These are phyloP conservation scores for Sarocladium strictum DNA, from an alignment of 2,329 filamentous ascomycete species.

Conservation along the genomic window DNA sequence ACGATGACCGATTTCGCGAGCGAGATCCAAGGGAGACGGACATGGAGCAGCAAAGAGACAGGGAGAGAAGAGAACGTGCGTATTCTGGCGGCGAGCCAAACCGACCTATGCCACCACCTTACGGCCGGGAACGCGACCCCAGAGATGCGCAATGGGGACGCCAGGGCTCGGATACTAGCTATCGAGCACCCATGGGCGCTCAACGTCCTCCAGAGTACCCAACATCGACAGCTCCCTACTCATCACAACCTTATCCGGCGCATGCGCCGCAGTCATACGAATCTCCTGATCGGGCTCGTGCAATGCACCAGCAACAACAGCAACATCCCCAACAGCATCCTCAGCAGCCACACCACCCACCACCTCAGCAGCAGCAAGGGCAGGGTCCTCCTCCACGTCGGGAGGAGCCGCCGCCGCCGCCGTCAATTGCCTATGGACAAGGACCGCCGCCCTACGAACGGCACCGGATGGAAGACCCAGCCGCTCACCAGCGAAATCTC, in stretches of 20 bases:
- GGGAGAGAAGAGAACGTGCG: slow-evolving; percentile 39
- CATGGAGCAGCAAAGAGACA: slow-evolving; percentile 33
- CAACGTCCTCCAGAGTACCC: slow-evolving; percentile 43
- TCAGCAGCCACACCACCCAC: slow-evolving; percentile 12
- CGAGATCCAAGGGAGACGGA: slow-evolving; percentile 42
- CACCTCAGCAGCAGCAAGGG: slow-evolving; percentile 22
- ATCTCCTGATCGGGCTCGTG: slow-evolving; percentile 40
- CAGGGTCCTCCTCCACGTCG: slow-evolving; percentile 34
- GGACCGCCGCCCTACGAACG: slow-evolving; percentile 34
- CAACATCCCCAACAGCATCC: slow-evolving; percentile 28
- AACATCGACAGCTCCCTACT: slow-evolving; percentile 32
- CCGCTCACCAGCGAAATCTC: slow-evolving; percentile 58
- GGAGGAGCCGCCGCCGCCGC: slow-evolving; percentile 42
- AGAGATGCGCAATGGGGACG: slow-evolving; percentile 29
- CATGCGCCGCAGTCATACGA: slow-evolving; percentile 34
- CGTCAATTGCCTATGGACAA: slow-evolving; percentile 43
- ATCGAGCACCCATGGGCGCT: slow-evolving; percentile 32
- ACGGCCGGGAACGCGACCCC: slow-evolving; percentile 28
- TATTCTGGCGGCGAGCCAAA: slow-evolving; percentile 43
- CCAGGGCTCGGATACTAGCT: slow-evolving; percentile 24
- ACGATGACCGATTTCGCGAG: slow-evolving; percentile 47
- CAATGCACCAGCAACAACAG: slow-evolving; percentile 31
- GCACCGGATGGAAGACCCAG: slow-evolving; percentile 43
- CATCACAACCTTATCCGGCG: slow-evolving; percentile 23
- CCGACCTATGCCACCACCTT: slow-evolving; percentile 35